Base-by-base conservation (phyloP, 257 asterid species). In the Capsicum chinense region DNA sequence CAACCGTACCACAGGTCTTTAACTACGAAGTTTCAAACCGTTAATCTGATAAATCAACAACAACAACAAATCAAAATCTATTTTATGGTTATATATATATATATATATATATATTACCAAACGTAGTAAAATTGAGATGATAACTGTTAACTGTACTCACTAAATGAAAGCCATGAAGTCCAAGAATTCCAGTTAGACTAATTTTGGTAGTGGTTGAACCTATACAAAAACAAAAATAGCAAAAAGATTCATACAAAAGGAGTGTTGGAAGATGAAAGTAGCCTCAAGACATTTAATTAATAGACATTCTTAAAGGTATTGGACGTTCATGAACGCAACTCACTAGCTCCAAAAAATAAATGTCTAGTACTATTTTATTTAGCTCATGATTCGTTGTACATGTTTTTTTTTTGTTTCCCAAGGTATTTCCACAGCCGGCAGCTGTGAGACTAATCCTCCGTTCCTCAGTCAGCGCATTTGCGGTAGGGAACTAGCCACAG, bases 191-290 rank as follows among this genome's bases (percentile, higher is more conserved):
- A 59, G 94, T 92, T 5, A 92, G n/a, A 26, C 96, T 94, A 85
- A 93, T 97, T 69, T 78, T 92, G 89, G 94, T 98, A 47, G 95
- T 93, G 17, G 99, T 95, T 3, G 95, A 97, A n/a, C 97, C 98
- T 95, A 81, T 78, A 66, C 80, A 37, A 21, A 26, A 5, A 4
- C 14, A 6, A 37, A 67, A 9, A 67, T 14, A 35, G 74, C 14
- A 67, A 67, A 67, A 67, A 37, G 11, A 14, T 35, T 67, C 8
- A 66, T 66, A 64, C 12, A 64, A 64, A 33, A 5, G 7, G n/a
- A 33, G 73, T 66, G 73, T 66, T 35, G 48, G 16, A 1, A 66
- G 11, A 67, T 67, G 76, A 35, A 67, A 67, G 21, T 50, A 67
- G 15, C 50, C 50, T 35, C 50, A 35, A 6, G 19, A 67, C 11